Conservation (phyloP, 192 early-diverging fungal genomes). For the Dissophora ornata region DNA sequence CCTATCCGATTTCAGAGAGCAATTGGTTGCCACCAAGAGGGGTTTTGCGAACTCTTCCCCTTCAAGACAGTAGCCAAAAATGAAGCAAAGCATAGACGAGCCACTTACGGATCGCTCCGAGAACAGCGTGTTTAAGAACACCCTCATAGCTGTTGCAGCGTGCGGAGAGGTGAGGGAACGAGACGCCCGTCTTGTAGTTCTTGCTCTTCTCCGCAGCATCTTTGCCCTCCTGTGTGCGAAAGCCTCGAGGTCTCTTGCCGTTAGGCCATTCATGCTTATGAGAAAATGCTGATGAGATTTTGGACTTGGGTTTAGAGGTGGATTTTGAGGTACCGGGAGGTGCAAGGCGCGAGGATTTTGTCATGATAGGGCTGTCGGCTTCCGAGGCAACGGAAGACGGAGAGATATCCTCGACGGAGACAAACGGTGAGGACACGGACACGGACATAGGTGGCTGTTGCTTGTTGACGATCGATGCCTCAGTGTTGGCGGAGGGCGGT, state of each 20-base stretch:
- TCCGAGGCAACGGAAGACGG: constrained; percentile 34
- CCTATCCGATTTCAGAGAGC: too few relatives aligned
- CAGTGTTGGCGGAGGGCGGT: background rate
- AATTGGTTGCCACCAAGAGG: too few relatives aligned
- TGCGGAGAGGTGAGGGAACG: constrained; percentile 43
- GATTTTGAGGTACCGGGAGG: background rate
- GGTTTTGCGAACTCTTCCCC: background rate
- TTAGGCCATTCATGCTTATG: constrained; percentile 44
- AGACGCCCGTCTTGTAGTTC: constrained; percentile 38
- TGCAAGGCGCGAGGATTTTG: constrained; percentile 11
- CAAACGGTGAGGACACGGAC: constrained; percentile 8
- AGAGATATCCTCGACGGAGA: constrained; percentile 12
- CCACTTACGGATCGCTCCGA: constrained; percentile 53
- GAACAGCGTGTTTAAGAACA: constrained; percentile 39
- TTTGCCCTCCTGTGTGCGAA: constrained; percentile 46
- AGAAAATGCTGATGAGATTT: background rate
- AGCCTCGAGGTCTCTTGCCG: constrained; percentile 47
- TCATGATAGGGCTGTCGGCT: constrained; percentile 29
- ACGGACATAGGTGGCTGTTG: background rate
- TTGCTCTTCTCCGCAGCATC: constrained; percentile 48
- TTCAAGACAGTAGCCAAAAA: background rate
- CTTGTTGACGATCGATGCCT: background rate
- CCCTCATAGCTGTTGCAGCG: constrained; percentile 49
- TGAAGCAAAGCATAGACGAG: background rate
- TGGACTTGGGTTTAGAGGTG: background rate